Percentiles rank a stretch among this genome's conserved stretches.
Evolutionary conservation across 352 stramenopile genomes (phyloP).

Genomic region (Elongisporangium anandrum): DNA sequence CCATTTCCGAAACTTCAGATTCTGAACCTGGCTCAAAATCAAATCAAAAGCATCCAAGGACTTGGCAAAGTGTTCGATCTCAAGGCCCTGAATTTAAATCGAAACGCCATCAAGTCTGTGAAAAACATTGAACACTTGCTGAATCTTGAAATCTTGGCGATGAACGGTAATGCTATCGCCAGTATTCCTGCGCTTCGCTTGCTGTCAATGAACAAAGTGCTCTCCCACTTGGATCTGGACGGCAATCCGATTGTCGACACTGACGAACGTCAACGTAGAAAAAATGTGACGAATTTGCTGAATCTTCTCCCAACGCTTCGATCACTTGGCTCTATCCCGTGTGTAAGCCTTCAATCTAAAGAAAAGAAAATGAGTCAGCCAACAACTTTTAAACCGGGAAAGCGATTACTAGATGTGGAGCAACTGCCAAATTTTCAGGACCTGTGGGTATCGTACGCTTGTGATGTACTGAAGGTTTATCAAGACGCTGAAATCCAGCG

Average conservation of each 20-base stretch:
- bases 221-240: conserved; percentile 68
- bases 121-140: conserved; percentile 76
- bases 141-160: conserved; percentile 49
- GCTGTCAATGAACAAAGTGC: conserved; percentile 70
- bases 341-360: conserved; percentile 36
- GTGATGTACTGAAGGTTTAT: conserved; percentile 43
- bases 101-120: conserved; percentile 54
- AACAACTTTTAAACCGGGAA: background rate
- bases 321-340: conserved; percentile 57
- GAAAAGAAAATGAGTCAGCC: conserved; percentile 42
- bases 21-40: conserved; percentile 57
- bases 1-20: conserved; percentile 64
- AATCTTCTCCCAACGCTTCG: conserved; percentile 68
- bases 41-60: conserved; percentile 47
- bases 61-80: conserved; percentile 53
- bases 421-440: conserved; percentile 24
- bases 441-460: conserved; percentile 54
- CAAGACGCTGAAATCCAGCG: conserved; percentile 31
- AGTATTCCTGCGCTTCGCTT: conserved; percentile 47
- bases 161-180: conserved; percentile 47
- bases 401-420: conserved; percentile 19
- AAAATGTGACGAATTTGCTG: conserved; percentile 70
- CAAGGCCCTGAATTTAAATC: conserved; percentile 46
- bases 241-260: conserved; percentile 65
- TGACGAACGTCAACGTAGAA: conserved; percentile 57